phyloP scores from a whole-genome alignment of 345 rosid species.

The Ceriops decandra region DNA sequence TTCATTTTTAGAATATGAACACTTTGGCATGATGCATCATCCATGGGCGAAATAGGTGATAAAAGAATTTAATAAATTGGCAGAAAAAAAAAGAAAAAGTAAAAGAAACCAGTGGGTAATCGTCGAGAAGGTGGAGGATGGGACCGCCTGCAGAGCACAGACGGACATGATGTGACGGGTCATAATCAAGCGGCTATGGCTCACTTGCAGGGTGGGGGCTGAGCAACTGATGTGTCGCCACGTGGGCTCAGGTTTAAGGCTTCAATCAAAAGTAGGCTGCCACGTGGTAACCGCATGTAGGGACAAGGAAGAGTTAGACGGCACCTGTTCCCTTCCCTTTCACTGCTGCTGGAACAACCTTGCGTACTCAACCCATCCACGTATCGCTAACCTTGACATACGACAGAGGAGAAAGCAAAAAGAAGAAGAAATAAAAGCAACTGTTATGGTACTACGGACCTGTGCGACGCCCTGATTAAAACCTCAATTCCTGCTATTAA shows the following conservation, averaged over 20 bases:
- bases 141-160: constrained; percentile 36
- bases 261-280: constrained; percentile 32
- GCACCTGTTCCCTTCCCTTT: neutral
- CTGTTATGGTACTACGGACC: too few species aligned
- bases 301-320: constrained; percentile 20
- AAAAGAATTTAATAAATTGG: too few species aligned
- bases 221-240: constrained; percentile 28
- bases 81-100: too few species aligned
- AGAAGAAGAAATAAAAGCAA: too few species aligned
- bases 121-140: constrained; percentile 7
- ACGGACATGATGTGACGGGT: constrained; percentile 42
- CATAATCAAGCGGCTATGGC: constrained; percentile 38
- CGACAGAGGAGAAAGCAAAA: too few species aligned
- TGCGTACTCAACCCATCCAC: constrained; percentile 5
- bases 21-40: too few species aligned
- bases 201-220: neutral
- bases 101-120: too few species aligned
- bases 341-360: constrained; percentile 33
- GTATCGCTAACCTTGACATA: too few species aligned
- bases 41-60: too few species aligned
- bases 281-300: constrained; percentile 32
- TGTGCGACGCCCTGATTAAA: too few species aligned
- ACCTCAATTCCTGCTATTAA: neutral
- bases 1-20: too few species aligned
- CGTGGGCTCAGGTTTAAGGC: constrained; percentile 20